Conservation (phyloP, 2,329 filamentous ascomycete genomes). For the Fusarium sp. region DNA sequence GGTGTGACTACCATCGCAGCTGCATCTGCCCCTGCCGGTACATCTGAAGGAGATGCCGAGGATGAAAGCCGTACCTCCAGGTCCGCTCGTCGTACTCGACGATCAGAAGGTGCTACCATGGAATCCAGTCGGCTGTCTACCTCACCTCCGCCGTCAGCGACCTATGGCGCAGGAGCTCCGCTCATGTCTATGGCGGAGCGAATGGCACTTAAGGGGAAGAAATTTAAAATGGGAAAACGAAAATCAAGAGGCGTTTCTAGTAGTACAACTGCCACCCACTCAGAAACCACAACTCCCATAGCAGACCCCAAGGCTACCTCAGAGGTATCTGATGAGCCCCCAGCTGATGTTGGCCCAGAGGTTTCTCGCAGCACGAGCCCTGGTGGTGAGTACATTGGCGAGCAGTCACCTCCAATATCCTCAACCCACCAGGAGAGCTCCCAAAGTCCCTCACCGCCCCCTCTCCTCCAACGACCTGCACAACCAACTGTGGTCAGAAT, state of each 20-base stretch:
- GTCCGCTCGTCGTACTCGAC: slow-evolving; percentile 43
- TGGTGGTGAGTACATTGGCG: not conserved
- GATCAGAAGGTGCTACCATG: slow-evolving; percentile 29
- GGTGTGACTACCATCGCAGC: slow-evolving; percentile 45
- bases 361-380: not conserved
- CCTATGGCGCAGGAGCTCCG: slow-evolving; percentile 40
- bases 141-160: slow-evolving; percentile 9
- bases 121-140: slow-evolving; percentile 5
- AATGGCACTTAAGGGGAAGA: slow-evolving; percentile 66
- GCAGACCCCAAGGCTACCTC: not conserved
- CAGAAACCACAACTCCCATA: slow-evolving; percentile 4
- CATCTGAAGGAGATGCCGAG: not conserved
- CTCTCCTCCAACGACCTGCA: not conserved
- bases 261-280: slow-evolving; percentile 10
- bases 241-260: slow-evolving; percentile 37
- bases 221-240: slow-evolving; percentile 62
- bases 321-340: not conserved
- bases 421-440: slow-evolving; percentile 22
- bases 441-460: slow-evolving; percentile 30
- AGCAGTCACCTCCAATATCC: slow-evolving; percentile 10
- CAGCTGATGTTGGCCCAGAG: not conserved
- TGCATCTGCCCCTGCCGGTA: slow-evolving; percentile 12
- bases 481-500: slow-evolving; percentile 44
- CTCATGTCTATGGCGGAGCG: slow-evolving; percentile 69
- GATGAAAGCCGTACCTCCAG: slow-evolving; percentile 21